phyloP scores from a whole-genome alignment of 2,329 filamentous ascomycete genomes.

The Lasiodiplodia hormozganensis region DNA sequence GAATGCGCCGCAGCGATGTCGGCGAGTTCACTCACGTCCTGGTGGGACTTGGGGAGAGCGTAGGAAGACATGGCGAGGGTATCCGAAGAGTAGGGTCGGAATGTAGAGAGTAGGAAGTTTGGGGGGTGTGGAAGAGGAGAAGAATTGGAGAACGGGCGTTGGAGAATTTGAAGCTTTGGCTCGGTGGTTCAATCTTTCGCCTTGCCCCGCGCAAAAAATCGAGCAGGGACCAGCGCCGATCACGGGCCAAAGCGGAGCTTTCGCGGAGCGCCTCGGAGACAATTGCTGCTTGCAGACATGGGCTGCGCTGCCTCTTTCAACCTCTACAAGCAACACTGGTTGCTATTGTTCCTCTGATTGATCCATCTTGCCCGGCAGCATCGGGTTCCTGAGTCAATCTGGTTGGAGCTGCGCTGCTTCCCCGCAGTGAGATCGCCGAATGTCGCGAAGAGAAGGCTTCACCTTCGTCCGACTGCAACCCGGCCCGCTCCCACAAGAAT shows the following conservation, averaged over 20 bases:
- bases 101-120: background rate
- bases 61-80: conserved; percentile 55
- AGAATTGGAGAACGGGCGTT: conserved; percentile 7
- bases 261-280: conserved; percentile 21
- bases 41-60: conserved; percentile 70
- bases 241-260: conserved; percentile 27
- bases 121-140: background rate
- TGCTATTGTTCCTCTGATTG: background rate
- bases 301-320: conserved; percentile 17
- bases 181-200: conserved; percentile 20
- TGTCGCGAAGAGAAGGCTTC: background rate
- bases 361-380: conserved; percentile 10
- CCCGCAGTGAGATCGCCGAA: background rate
- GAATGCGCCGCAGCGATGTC: conserved; percentile 30
- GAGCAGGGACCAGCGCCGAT: conserved; percentile 22
- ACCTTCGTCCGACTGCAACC: background rate
- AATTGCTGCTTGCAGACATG: conserved; percentile 27
- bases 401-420: conserved; percentile 13
- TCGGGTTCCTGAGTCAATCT: conserved; percentile 18
- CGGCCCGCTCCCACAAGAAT: background rate
- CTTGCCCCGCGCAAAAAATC: conserved; percentile 26
- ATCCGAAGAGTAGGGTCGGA: background rate
- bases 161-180: conserved; percentile 26
- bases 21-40: conserved; percentile 61
- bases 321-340: background rate